A percentile compares a stretch with the other conserved stretches of the same genome.
Evolutionary conservation across 805 yeast genomes (phyloP).

Genomic region (Saccharomycopsis sp.): DNA sequence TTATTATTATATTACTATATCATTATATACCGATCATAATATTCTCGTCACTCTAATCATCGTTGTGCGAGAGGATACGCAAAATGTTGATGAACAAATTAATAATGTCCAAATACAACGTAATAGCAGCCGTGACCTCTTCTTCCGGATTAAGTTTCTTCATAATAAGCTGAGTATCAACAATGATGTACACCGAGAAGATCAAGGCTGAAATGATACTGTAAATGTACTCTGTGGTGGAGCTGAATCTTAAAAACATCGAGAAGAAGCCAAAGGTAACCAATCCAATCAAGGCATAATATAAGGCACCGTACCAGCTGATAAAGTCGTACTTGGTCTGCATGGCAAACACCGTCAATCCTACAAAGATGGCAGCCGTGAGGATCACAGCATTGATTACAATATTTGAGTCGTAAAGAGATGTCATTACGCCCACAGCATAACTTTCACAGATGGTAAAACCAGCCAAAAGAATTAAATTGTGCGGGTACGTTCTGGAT

Average conservation of each 20-base stretch:
- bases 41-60: slow-evolving; percentile 12
- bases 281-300: slow-evolving; percentile 55
- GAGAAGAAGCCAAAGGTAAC: slow-evolving; percentile 67
- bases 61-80: slow-evolving; percentile 40
- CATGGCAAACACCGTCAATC: slow-evolving; percentile 68
- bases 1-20: too few species aligned
- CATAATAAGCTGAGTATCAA: slow-evolving; percentile 79
- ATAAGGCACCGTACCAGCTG: slow-evolving; percentile 54
- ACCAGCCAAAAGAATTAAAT: slow-evolving; percentile 50
- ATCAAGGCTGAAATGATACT: slow-evolving; percentile 69
- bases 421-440: slow-evolving; percentile 59
- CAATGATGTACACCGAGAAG: slow-evolving; percentile 63
- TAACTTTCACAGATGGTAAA: slow-evolving; percentile 76
- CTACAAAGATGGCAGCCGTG: slow-evolving; percentile 66
- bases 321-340: slow-evolving; percentile 73
- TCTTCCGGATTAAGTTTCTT: slow-evolving; percentile 74
- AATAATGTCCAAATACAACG: slow-evolving; percentile 73
- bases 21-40: neutral
- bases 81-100: slow-evolving; percentile 74
- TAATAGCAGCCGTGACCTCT: slow-evolving; percentile 73
- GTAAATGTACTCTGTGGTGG: slow-evolving; percentile 58
- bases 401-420: slow-evolving; percentile 54
- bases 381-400: slow-evolving; percentile 66
- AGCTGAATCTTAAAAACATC: slow-evolving; percentile 56
- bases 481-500: slow-evolving; percentile 63